Conservation (phyloP, 345 rosid genomes). For the Boechera stricta region DNA sequence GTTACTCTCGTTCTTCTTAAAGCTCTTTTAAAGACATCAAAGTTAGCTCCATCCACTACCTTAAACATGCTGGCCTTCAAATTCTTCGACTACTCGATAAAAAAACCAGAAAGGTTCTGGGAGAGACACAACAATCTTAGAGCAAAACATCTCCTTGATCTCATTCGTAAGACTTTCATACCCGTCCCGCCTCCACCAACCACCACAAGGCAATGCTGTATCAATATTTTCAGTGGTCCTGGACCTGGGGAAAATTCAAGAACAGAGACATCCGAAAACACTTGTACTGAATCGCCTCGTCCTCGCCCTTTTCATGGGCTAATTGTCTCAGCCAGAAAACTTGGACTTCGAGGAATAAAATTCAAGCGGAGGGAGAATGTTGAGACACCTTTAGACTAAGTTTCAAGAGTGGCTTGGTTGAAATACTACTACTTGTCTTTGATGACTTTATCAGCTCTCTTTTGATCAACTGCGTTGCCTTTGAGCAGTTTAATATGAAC, state of each 20-base stretch:
- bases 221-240: neutral
- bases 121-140: neutral
- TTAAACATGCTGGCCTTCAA: slow-evolving; percentile 5
- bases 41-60: slow-evolving; percentile 23
- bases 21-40: slow-evolving; percentile 14
- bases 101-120: slow-evolving; percentile 12
- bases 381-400: slow-evolving; percentile 53
- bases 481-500: slow-evolving; percentile 55
- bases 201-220: neutral
- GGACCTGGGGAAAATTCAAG: neutral
- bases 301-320: slow-evolving; percentile 35
- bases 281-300: neutral
- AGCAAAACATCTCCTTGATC: slow-evolving; percentile 36
- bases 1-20: slow-evolving; percentile 31
- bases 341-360: slow-evolving; percentile 49
- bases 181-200: neutral
- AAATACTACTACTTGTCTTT: slow-evolving; percentile 50
- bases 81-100: slow-evolving; percentile 14
- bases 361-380: slow-evolving; percentile 43
- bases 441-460: slow-evolving; percentile 54
- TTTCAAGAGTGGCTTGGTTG: slow-evolving; percentile 49
- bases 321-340: slow-evolving; percentile 53
- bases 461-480: slow-evolving; percentile 59
- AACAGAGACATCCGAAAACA: neutral
- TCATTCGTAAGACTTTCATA: slow-evolving; percentile 29